Conservation (phyloP, 2,329 filamentous ascomycete species). For the Trichoderma hamatum region DNA sequence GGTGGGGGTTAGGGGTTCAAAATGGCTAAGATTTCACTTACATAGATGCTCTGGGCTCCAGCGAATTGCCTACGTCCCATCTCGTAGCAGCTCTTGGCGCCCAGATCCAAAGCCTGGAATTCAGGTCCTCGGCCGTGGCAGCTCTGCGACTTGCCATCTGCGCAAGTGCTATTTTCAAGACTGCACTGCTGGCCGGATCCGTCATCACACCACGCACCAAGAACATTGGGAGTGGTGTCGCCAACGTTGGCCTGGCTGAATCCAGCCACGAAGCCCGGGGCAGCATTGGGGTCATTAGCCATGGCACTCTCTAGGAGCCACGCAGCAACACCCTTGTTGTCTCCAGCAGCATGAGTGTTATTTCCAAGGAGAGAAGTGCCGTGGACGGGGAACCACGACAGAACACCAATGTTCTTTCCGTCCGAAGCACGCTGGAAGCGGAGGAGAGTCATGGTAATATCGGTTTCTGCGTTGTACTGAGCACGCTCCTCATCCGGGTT, state of each 20-base stretch:
- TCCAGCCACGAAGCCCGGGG: conserved; percentile 77
- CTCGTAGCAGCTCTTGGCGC: conserved; percentile 74
- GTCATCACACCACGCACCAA: conserved; percentile 89
- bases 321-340: conserved; percentile 94
- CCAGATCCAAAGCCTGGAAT: conserved; percentile 69
- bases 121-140: conserved; percentile 76
- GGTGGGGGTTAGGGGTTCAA: background rate
- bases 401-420: conserved; percentile 73
- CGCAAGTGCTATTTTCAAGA: conserved; percentile 82
- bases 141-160: conserved; percentile 66
- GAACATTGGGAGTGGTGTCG: conserved; percentile 85
- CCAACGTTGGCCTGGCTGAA: conserved; percentile 93
- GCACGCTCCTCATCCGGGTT: conserved; percentile 78
- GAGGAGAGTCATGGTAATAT: conserved; percentile 71
- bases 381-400: conserved; percentile 92
- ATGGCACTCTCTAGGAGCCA: conserved; percentile 78
- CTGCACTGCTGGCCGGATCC: conserved; percentile 72
- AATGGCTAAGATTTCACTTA: conserved; percentile 33
- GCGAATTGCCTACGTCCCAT: conserved; percentile 73
- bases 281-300: conserved; percentile 55
- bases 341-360: conserved; percentile 88
- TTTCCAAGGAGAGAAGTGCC: conserved; percentile 90
- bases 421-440: conserved; percentile 76
- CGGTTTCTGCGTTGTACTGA: conserved; percentile 60
- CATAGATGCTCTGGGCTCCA: conserved; percentile 54